Base-by-base conservation (phyloP, 768 basidiomycete genomes). In the Tephrocybe rancida region DNA sequence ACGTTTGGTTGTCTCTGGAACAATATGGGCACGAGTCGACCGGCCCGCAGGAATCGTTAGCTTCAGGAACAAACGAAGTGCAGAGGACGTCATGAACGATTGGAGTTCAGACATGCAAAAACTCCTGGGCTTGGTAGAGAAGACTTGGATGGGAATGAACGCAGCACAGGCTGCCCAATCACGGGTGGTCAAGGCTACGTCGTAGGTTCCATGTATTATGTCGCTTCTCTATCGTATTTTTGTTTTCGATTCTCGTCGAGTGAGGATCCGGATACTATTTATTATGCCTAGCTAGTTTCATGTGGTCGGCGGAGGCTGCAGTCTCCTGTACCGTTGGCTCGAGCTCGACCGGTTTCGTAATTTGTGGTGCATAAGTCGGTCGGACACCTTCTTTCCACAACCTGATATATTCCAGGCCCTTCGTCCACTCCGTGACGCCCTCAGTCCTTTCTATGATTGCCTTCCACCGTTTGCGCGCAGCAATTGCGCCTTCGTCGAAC, bases 111-210 rank as follows among this genome's bases (percentile, higher is more conserved):
- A 98, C 65, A 93, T 99, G 83, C 90, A 88, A 64, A 94, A 90
- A 73, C 73, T 99, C 64, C 78, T 99, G 55, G 83, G 89, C 16
- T 72, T 97, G 37, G 91, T 95, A 13, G 97, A 99, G 75, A 98
- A 98, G 83, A 94, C 93, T n/a, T 97, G 95, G 92, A 94, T 94
- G 92, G 89, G 88, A 32, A 87, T 94, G 82, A 93, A 93, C 60
- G 91, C 92, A 29, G 91, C 92, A 10, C 83, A 90, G 67, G 91
- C 92, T 43, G 91, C 91, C 19, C 88, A 90, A 60, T 84, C 88
- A 45, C 78, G 85, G 55, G 73, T 59, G 29, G 59, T 75, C 56
- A 80, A 78, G 58, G 63, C 73, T 49, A 72, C 62, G 55, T 56
- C 58, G 27, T 65, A 58, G 51, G n/a, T 10, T 47, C 35, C 10